phyloP scores from a whole-genome alignment of 2,329 filamentous ascomycete genomes.

The Aspergillus uvarum region DNA sequence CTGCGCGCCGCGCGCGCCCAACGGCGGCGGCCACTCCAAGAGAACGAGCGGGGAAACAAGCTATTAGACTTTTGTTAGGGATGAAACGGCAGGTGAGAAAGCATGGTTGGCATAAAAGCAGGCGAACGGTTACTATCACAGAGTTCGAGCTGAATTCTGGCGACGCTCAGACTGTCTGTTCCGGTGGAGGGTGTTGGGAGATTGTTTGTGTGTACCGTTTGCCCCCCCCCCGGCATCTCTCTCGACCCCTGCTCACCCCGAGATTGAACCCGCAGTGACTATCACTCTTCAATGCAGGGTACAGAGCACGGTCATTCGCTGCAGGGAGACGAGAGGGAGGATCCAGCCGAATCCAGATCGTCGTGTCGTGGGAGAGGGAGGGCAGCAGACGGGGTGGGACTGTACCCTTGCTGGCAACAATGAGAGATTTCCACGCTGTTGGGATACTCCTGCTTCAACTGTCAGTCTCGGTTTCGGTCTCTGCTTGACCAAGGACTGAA shows the following conservation, averaged over 20 bases:
- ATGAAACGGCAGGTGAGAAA: neutral
- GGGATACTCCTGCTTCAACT: neutral
- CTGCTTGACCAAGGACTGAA: neutral
- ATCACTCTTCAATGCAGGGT: neutral
- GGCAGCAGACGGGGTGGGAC: neutral
- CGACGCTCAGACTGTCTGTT: neutral
- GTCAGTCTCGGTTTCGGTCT: neutral
- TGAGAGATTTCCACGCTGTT: neutral
- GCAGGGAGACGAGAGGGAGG: neutral
- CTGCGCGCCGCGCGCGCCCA: neutral
- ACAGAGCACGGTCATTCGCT: neutral
- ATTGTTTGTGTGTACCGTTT: neutral
- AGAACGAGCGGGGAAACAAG: neutral
- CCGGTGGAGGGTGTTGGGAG: neutral
- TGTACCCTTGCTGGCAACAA: neutral
- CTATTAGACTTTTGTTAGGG: neutral
- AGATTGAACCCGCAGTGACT: neutral
- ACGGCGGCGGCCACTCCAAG: neutral
- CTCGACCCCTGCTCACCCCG: neutral
- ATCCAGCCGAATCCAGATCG: neutral
- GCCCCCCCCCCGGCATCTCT: neutral
- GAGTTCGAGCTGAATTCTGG: neutral
- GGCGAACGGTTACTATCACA: neutral
- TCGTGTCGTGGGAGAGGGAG: neutral
- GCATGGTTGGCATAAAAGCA: neutral